Evolutionary conservation across 2,329 filamentous ascomycete genomes (phyloP).

Genomic region (Phoma sp.): DNA sequence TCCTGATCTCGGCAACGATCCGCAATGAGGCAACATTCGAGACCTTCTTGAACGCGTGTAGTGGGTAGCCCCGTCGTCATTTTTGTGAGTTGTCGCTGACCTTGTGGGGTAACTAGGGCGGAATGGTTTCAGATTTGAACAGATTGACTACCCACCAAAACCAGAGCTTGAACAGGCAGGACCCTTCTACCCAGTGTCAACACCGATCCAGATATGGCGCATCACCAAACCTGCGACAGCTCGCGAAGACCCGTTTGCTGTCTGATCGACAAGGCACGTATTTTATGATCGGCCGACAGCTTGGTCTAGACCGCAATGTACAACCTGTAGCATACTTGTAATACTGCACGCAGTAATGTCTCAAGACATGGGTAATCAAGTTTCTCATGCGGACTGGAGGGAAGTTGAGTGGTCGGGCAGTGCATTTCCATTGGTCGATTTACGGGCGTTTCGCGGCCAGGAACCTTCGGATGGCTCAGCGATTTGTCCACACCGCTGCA

Average conservation of each 20-base stretch:
- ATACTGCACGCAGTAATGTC: conserved; percentile 27
- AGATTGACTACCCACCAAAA: conserved; percentile 39
- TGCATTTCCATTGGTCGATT: conserved; percentile 28
- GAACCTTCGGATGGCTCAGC: conserved; percentile 3
- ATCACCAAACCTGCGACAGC: conserved; percentile 41
- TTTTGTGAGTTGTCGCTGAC: conserved; percentile 39
- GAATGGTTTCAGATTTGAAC: conserved; percentile 44
- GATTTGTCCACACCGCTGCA: conserved; percentile 17
- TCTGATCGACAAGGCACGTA: conserved; percentile 24
- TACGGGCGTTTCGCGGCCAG: conserved; percentile 1
- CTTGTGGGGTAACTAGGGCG: conserved; percentile 47
- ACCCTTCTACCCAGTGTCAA: conserved; percentile 68
- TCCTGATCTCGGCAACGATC: conserved; percentile 73
- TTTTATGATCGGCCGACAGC: conserved; percentile 21
- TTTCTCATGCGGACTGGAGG: conserved; percentile 19
- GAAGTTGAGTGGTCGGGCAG: conserved; percentile 24
- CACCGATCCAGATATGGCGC: conserved; percentile 64
- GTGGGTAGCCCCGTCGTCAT: conserved; percentile 49
- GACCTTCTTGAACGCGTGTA: conserved; percentile 66
- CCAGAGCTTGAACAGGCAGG: conserved; percentile 58
- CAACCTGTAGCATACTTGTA: conserved; percentile 21
- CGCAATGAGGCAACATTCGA: conserved; percentile 73
- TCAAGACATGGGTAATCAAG: conserved; percentile 17
- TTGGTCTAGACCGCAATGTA: conserved; percentile 25
- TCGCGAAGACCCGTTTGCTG: conserved; percentile 30